Percentiles rank a stretch among this genome's conserved stretches.
phyloP scores from a whole-genome alignment of 23 red algal genomes.

The Agarophyton chilense region DNA sequence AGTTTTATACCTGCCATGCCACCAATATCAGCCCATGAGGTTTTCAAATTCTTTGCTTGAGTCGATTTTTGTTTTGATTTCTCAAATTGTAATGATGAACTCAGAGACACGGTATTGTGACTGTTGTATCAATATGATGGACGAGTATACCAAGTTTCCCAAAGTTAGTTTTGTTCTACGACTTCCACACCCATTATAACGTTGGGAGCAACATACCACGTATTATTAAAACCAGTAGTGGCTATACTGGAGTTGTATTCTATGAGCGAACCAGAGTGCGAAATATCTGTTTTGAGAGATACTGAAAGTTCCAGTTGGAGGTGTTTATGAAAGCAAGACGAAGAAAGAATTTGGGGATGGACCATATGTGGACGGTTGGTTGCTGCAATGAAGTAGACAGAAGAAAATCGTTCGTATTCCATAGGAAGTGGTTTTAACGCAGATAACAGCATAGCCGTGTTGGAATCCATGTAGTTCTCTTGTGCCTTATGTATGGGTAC shows the following conservation, averaged over 20 bases:
- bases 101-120: no score
- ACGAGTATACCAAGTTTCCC: no score
- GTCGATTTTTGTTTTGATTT: no score
- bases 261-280: no score
- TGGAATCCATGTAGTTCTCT: neutral
- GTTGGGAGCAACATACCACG: no score
- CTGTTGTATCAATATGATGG: no score
- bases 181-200: no score
- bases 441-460: conserved; percentile 13
- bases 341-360: conserved; percentile 21
- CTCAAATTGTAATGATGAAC: no score
- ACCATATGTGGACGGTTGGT: conserved; percentile 67
- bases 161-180: no score
- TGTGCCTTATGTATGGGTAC: neutral
- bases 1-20: conserved; percentile 65
- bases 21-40: conserved; percentile 64
- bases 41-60: neutral
- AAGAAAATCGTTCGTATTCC: neutral
- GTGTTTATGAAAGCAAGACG: conserved; percentile 69
- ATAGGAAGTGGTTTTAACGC: neutral
- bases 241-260: no score
- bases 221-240: no score
- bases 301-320: conserved; percentile 43
- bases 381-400: conserved; percentile 64
- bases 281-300: no score